Evolutionary conservation across 345 rosid genomes (phyloP).

Genomic region (Citrus trifoliata): DNA sequence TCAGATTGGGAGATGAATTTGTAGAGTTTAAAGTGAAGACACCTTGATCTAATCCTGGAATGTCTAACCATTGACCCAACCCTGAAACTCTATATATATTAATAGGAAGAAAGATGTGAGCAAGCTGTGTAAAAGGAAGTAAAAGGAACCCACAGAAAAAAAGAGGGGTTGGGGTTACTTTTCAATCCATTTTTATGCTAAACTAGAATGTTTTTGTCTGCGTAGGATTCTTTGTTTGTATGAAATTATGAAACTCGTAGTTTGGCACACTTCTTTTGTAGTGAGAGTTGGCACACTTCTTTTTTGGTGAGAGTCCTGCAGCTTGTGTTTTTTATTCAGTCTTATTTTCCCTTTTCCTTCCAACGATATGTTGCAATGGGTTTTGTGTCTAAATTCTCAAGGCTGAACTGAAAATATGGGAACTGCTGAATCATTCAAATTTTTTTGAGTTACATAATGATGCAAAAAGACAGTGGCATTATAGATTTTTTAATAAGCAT

Average conservation of each 20-base stretch:
- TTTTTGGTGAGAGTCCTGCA: not conserved
- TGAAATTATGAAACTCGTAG: not conserved
- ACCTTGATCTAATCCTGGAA: not conserved
- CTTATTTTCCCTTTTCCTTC: not conserved
- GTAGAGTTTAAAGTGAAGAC: not conserved
- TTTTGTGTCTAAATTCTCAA: not conserved
- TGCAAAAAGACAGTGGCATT: not conserved
- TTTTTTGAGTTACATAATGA: not conserved
- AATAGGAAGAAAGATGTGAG: not conserved
- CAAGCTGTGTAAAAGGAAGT: not conserved
- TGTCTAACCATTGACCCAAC: not conserved
- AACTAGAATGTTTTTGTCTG: not conserved
- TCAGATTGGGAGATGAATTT: not conserved
- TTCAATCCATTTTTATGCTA: not conserved
- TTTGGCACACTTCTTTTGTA: not conserved
- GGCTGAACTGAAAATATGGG: not conserved
- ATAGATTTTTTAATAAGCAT: not conserved
- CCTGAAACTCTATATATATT: no score
- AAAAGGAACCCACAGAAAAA: not conserved
- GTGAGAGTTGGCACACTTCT: not conserved
- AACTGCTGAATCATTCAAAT: not conserved
- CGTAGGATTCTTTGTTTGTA: not conserved
- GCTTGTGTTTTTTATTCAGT: not conserved
- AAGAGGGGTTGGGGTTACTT: not conserved
- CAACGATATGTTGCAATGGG: not conserved